phyloP scores from a whole-genome alignment of 257 asterid species.

The Gentiana macrophylla region DNA sequence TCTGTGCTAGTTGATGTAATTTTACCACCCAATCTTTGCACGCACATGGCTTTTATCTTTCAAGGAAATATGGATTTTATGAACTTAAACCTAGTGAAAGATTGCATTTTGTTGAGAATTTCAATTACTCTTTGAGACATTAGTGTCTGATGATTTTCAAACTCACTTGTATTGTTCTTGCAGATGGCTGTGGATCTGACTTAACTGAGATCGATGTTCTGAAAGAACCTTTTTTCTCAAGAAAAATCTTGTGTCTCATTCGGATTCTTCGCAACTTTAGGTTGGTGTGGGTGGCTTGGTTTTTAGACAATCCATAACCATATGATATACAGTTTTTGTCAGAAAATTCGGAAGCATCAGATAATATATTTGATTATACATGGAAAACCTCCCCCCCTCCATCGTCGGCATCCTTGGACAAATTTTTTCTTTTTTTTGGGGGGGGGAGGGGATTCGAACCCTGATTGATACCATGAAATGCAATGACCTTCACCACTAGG shows the following conservation, averaged over 20 bases:
- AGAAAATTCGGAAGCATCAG: no score
- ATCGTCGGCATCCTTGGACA: no score
- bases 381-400: no score
- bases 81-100: neutral
- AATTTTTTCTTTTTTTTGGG: no score
- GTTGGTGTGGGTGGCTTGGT: constrained; percentile 24
- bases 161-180: constrained; percentile 15
- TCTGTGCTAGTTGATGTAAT: neutral
- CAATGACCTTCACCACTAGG: no score
- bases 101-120: neutral
- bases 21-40: neutral
- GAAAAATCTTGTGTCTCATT: constrained; percentile 68
- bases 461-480: no score
- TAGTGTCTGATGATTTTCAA: neutral
- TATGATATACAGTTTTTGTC: neutral
- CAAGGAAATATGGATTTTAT: neutral
- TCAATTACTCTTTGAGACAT: neutral
- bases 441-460: no score
- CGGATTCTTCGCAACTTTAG: constrained; percentile 60
- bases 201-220: constrained; percentile 49
- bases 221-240: constrained; percentile 77
- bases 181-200: constrained; percentile 59
- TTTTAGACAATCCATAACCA: neutral
- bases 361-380: no score
- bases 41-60: no score